A percentile compares a stretch with the other conserved stretches of the same genome.
These are phyloP conservation scores for Paraphoma sp. DNA, from an alignment of 2,329 filamentous ascomycete species.

Conservation along the genomic window DNA sequence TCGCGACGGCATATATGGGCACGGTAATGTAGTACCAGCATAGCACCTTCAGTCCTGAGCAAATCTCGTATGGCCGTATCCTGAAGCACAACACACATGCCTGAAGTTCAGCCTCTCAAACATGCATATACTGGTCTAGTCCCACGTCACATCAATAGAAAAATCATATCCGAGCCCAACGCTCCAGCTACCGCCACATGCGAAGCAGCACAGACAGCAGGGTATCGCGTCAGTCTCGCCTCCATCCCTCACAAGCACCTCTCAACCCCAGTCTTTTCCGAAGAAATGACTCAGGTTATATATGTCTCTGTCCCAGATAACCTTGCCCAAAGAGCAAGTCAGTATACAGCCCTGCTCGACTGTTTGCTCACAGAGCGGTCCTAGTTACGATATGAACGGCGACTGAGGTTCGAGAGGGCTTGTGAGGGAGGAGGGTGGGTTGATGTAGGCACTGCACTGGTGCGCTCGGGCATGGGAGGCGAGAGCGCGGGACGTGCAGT, in stretches of 20 bases:
- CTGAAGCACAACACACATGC: no score
- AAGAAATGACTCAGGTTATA: background rate
- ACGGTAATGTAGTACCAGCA: no score
- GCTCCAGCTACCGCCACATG: background rate
- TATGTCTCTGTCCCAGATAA: background rate
- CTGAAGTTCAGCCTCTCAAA: no score
- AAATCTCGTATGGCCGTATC: no score
- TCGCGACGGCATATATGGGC: no score
- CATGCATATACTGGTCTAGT: no score
- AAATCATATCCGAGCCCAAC: background rate
- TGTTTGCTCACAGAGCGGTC: background rate
- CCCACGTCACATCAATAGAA: no score
- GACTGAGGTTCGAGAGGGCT: no score
- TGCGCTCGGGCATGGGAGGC: background rate
- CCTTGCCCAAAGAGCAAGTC: background rate
- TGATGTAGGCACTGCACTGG: background rate
- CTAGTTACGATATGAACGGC: no score
- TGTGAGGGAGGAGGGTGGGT: background rate
- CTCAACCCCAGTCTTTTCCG: background rate
- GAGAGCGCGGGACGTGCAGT: background rate
- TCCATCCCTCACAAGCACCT: background rate
- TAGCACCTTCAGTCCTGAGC: no score
- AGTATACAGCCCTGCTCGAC: background rate
- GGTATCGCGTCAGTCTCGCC: background rate
- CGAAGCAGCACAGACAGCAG: slow-evolving; percentile 1